Evolutionary conservation across 75 land plant genomes (phyloP).

Genomic region (Selaginella tamariscina): DNA sequence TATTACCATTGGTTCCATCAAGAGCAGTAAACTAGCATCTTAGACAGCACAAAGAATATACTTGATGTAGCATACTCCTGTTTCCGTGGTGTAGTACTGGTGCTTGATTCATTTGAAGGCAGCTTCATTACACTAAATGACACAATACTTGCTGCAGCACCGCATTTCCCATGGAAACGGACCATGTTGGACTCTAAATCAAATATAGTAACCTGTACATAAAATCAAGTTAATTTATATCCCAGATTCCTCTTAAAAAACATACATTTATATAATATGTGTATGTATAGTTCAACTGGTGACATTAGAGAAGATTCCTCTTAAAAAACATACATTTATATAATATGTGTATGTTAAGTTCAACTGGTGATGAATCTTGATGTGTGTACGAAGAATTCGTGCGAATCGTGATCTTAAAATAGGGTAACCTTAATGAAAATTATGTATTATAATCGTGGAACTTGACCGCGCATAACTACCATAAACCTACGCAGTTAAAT

Average conservation of each 20-base stretch:
- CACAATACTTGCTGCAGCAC: neutral
- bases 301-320: too few species aligned
- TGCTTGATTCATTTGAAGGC: neutral
- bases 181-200: neutral
- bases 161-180: conserved; percentile 1
- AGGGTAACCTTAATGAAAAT: too few species aligned
- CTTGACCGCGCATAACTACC: neutral
- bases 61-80: too few species aligned
- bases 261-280: neutral
- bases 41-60: neutral
- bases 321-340: too few species aligned
- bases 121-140: neutral
- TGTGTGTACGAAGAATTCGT: too few species aligned
- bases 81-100: neutral
- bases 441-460: neutral
- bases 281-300: too few species aligned
- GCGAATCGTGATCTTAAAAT: too few species aligned
- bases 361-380: too few species aligned
- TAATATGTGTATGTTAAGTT: too few species aligned
- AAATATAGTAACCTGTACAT: neutral
- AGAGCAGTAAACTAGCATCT: neutral
- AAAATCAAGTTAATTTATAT: neutral
- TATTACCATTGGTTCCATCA: conserved; percentile 9
- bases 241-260: neutral
- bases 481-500: too few species aligned